A percentile compares a stretch with the other conserved stretches of the same genome.
Conservation (phyloP, 148 eudicot species). For the Polygonum maritimum region DNA sequence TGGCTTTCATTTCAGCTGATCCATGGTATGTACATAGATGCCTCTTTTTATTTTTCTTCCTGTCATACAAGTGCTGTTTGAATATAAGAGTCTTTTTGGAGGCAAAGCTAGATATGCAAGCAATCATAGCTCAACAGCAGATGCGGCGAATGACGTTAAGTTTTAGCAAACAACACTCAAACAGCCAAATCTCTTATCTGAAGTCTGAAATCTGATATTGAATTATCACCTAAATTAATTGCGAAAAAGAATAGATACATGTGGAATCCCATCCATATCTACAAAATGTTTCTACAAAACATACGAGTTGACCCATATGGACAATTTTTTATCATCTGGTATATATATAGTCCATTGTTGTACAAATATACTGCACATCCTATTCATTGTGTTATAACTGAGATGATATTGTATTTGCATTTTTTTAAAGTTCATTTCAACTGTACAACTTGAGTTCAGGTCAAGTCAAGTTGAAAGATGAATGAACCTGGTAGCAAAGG, state of each 20-base stretch:
- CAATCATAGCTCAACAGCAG: not conserved
- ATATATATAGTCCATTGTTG: not conserved
- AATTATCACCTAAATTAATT: not conserved
- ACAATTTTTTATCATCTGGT: too few relatives aligned
- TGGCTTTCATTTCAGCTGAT: constrained; percentile 5
- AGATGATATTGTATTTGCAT: too few relatives aligned
- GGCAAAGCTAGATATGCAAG: not conserved
- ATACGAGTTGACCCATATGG: too few relatives aligned
- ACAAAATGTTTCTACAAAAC: too few relatives aligned
- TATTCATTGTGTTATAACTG: too few relatives aligned
- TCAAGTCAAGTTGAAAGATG: too few relatives aligned
- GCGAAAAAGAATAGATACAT: not conserved
- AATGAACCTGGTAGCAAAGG: not conserved
- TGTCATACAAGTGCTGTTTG: not conserved
- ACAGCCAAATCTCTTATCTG: not conserved
- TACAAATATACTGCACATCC: too few relatives aligned
- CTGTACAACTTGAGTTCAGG: not conserved
- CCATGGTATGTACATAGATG: not conserved
- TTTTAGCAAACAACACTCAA: not conserved
- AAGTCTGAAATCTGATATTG: not conserved
- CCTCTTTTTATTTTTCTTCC: not conserved
- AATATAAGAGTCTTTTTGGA: not conserved
- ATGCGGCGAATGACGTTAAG: not conserved
- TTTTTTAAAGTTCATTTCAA: too few relatives aligned
- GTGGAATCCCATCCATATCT: too few relatives aligned